Base-by-base conservation (phyloP, 768 basidiomycete species). In the Serendipita sp. region DNA sequence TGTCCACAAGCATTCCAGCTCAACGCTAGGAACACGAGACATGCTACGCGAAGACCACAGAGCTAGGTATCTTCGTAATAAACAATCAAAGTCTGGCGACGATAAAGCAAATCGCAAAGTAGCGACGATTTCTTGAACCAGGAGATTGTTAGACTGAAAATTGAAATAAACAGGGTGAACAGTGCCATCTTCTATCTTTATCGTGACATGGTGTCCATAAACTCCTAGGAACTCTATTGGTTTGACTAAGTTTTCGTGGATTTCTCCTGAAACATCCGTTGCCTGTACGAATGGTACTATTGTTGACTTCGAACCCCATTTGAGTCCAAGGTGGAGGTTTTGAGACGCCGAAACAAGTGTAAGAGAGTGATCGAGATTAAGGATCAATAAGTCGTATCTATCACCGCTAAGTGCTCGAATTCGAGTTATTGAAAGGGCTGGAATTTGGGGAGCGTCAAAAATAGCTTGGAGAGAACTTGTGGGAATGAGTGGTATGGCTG, bases 371-470 rank as follows among this genome's bases (percentile, higher is more conserved):
- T 81, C 76, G 2, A 83, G 79, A 56, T 80, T 82, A 56, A 90
- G 73, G 15, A 86, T 73, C 3, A 95, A 73, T 8, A 92, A 75
- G 72, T 96, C 93, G 71, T 78, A 78, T 13, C 90, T 77, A 13
- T 77, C 74, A 4, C 74, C 74, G 18, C 92, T 82, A 2, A 86
- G 87, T 1, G 83, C 81, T 18, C 80, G 76, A 44, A 92, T 73
- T 2, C 88, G 75, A 0, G 80, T 76, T 0, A 81, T 79, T 1
- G 85, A 81, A 1, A 81, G 69, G 0, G 81, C 86, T 5, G 75
- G 72, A 10, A 77, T 66, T 70, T 75, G 72, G 0, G 75, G 66
- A 4, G 68, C 60, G n/a, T 68, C 58, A 15, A 65, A 60, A n/a
- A 18, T 54, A 51, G 66, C 64, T 13, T 18, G 45, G 38, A 46